phyloP scores from a whole-genome alignment of 768 basidiomycete species.

The Macrocybe gigantea region DNA sequence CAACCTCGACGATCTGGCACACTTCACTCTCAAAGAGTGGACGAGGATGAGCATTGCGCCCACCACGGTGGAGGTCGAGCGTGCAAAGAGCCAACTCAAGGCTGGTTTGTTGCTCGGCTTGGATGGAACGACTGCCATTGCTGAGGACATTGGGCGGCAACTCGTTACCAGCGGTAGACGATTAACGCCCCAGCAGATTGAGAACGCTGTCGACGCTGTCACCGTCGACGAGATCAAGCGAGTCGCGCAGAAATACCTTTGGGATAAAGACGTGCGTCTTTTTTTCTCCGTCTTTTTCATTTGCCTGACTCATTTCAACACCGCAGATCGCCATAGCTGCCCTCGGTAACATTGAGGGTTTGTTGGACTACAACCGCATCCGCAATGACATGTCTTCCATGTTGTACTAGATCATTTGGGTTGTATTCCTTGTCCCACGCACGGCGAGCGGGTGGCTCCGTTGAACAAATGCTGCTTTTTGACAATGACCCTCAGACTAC shows the following conservation, averaged over 20 bases:
- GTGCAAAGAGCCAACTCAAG: constrained; percentile 98
- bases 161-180: constrained; percentile 90
- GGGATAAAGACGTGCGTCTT: constrained; percentile 85
- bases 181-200: constrained; percentile 90
- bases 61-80: constrained; percentile 83
- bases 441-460: too few relatives aligned
- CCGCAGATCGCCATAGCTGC: constrained; percentile 79
- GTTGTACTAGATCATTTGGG: constrained; percentile 48
- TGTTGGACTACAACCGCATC: constrained; percentile 92
- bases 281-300: not conserved
- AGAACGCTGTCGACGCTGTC: constrained; percentile 87
- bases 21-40: constrained; percentile 96
- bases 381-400: constrained; percentile 79
- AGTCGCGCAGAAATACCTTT: constrained; percentile 93
- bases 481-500: too few relatives aligned
- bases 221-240: constrained; percentile 85
- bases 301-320: constrained; percentile 5
- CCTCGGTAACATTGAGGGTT: constrained; percentile 83
- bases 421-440: not conserved
- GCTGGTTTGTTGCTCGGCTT: constrained; percentile 84
- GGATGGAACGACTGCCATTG: constrained; percentile 94
- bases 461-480: too few relatives aligned
- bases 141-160: constrained; percentile 98
- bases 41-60: constrained; percentile 89
- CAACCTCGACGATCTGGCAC: constrained; percentile 89